Evolutionary conservation across 768 basidiomycete species (phyloP).

Genomic region (Leucocoprinus birnbaumii): DNA sequence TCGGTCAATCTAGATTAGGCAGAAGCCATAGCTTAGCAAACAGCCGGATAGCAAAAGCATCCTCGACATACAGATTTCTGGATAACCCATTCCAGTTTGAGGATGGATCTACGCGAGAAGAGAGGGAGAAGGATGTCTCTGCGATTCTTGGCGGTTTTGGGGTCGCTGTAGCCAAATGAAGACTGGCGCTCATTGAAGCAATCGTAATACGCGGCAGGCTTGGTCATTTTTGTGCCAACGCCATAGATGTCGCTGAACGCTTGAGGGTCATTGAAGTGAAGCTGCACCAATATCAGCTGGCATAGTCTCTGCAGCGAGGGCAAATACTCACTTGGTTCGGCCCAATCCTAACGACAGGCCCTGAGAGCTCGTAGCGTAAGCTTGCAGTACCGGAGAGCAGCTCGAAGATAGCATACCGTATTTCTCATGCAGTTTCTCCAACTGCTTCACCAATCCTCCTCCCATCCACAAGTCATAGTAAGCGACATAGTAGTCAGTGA

Average conservation of each 20-base stretch:
- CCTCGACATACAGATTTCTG: constrained; percentile 22
- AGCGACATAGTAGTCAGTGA: constrained; percentile 21
- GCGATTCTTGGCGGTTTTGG: constrained; percentile 22
- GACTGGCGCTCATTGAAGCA: constrained; percentile 22
- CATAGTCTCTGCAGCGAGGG: background rate
- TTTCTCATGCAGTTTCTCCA: constrained; percentile 21
- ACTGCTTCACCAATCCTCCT: constrained; percentile 23
- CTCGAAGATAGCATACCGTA: constrained; percentile 18
- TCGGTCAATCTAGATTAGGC: constrained; percentile 18
- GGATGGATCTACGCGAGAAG: constrained; percentile 31
- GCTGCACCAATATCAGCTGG: constrained; percentile 17
- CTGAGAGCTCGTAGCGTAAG: constrained; percentile 15
- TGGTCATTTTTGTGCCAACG: constrained; percentile 20
- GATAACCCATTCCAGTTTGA: constrained; percentile 25
- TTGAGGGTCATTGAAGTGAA: constrained; percentile 33
- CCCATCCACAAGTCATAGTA: constrained; percentile 25
- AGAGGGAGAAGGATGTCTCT: constrained; percentile 26
- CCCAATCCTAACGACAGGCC: constrained; percentile 32
- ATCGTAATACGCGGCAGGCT: constrained; percentile 25
- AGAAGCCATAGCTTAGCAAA: background rate
- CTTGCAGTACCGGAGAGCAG: background rate
- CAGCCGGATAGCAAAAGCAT: background rate
- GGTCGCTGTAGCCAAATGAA: constrained; percentile 24
- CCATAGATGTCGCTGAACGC: constrained; percentile 33
- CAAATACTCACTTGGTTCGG: constrained; percentile 30